Conservation (phyloP, 1,284 basidiomycete genomes). For the Melampsora abietis-canadensis region DNA sequence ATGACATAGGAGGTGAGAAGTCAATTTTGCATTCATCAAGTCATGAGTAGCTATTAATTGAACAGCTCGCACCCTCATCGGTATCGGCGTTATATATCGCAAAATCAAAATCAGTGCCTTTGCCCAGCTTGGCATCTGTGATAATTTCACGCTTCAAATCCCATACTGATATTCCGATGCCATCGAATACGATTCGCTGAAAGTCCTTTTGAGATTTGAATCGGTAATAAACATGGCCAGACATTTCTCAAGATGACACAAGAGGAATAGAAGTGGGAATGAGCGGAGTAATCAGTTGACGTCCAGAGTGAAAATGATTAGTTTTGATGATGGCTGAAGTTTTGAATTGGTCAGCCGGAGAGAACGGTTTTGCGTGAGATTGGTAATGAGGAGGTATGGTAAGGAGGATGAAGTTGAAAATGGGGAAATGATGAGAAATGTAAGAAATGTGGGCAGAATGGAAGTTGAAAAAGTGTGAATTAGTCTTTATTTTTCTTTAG, state of each 20-base stretch:
- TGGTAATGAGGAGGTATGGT: too few species aligned
- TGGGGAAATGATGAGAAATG: too few species aligned
- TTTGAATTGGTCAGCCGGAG: too few species aligned
- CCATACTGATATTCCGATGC: constrained; percentile 96
- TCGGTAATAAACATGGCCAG: constrained; percentile 78
- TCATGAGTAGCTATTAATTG: not conserved
- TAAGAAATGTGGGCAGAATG: too few species aligned
- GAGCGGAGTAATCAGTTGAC: not conserved
- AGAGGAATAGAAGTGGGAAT: not conserved
- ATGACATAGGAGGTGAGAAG: not conserved
- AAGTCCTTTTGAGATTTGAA: constrained; percentile 94
- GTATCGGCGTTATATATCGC: constrained; percentile 72
- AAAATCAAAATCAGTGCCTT: constrained; percentile 95
- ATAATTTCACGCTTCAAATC: constrained; percentile 99
- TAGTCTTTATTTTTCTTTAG: too few species aligned
- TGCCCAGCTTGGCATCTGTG: constrained; percentile 87
- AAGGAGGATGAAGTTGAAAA: too few species aligned
- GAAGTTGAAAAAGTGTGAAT: too few species aligned
- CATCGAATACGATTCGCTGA: constrained; percentile 92
- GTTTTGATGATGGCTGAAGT: too few species aligned
- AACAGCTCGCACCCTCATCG: constrained; percentile 68
- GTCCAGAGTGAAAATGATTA: too few species aligned
- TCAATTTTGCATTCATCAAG: not conserved
- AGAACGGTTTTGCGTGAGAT: too few species aligned
- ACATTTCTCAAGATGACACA: constrained; percentile 14